Evolutionary conservation across 208 protist species (phyloP).

Genomic region (Plasmodiophora brassicae): DNA sequence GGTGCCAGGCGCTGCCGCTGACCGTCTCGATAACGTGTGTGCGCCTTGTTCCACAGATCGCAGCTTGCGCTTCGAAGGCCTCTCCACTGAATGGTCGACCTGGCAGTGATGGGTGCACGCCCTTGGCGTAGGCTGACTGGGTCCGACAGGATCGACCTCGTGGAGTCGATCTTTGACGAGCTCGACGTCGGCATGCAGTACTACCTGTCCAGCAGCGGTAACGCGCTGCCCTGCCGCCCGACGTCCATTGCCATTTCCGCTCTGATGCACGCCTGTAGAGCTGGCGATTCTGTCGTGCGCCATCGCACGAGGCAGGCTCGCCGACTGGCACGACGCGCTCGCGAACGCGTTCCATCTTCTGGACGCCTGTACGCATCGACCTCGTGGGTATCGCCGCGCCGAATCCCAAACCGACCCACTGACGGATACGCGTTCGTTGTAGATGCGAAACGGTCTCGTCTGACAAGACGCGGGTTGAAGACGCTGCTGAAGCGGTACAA

Average conservation of each 20-base stretch:
- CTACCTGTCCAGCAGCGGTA: background rate
- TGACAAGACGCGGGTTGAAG: background rate
- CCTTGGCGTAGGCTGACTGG: background rate
- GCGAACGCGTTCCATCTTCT: background rate
- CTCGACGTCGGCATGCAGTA: background rate
- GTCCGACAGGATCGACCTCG: background rate
- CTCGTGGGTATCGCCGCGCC: background rate
- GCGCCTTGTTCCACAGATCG: too few relatives aligned
- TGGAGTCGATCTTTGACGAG: slow-evolving; percentile 21
- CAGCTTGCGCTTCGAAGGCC: too few relatives aligned
- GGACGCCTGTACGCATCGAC: background rate
- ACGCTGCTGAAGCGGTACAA: background rate
- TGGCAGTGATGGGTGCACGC: background rate
- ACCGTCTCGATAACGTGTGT: too few relatives aligned
- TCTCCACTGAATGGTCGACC: too few relatives aligned
- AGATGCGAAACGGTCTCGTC: background rate
- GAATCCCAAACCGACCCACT: background rate
- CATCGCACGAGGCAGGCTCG: background rate
- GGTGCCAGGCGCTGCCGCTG: too few relatives aligned
- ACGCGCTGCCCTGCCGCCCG: background rate
- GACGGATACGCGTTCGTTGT: background rate
- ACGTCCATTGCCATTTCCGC: background rate
- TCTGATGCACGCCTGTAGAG: background rate
- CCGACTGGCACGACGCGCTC: background rate
- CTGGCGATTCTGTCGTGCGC: background rate